Evolutionary conservation across 2,329 filamentous ascomycete genomes (phyloP).

Genomic region (Alternaria sp.): DNA sequence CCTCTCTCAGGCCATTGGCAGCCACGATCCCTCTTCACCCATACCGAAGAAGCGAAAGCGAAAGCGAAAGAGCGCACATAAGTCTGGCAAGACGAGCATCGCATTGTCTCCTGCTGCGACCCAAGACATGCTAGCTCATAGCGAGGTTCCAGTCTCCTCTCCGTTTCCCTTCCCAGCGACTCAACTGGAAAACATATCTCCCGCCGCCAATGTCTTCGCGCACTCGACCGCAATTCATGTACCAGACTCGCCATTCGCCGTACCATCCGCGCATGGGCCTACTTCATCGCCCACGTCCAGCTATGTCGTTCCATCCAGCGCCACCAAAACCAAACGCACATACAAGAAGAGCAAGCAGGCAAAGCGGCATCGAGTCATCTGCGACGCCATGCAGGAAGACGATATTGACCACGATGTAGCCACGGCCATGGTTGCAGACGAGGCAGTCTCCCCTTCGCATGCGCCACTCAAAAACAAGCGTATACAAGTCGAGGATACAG

Average conservation of each 20-base stretch:
- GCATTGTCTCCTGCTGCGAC: neutral
- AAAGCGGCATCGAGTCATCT: neutral
- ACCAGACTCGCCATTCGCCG: slow-evolving; percentile 22
- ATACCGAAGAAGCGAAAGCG: slow-evolving; percentile 7
- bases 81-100: neutral
- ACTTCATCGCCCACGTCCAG: slow-evolving; percentile 18
- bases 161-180: slow-evolving; percentile 18
- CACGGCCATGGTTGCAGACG: neutral
- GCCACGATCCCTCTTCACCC: neutral
- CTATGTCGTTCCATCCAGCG: slow-evolving; percentile 18
- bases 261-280: neutral
- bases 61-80: slow-evolving; percentile 5
- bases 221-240: slow-evolving; percentile 20
- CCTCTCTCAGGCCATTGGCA: neutral
- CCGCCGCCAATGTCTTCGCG: neutral
- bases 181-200: slow-evolving; percentile 1
- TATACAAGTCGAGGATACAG: neutral
- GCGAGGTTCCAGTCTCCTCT: slow-evolving; percentile 7
- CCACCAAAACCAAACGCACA: slow-evolving; percentile 14
- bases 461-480: slow-evolving; percentile 2
- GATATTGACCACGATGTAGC: neutral
- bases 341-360: slow-evolving; percentile 14
- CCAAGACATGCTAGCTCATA: neutral
- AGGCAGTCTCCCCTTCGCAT: neutral
- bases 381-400: neutral